Conservation (phyloP, 192 early-diverging fungal species). For the Coemansia sp. region DNA sequence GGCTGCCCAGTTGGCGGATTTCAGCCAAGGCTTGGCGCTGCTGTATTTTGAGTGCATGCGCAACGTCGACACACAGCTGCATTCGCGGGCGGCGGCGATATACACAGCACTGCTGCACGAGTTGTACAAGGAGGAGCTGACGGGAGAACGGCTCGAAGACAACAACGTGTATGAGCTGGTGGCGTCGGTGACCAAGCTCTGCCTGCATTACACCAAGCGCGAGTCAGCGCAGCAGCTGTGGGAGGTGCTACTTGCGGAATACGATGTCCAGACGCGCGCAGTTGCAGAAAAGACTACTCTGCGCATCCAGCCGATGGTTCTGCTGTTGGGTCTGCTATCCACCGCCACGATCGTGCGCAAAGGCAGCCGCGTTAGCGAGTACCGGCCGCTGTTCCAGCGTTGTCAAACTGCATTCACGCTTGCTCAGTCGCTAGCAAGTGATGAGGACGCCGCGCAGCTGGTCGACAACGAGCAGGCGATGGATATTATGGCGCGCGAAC, state of each 20-base stretch:
- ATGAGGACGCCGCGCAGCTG: not conserved
- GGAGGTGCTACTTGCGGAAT: constrained; percentile 25
- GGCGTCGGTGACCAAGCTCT: constrained; percentile 31
- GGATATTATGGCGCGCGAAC: constrained; percentile 15
- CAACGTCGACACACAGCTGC: constrained; percentile 55
- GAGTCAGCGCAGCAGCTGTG: constrained; percentile 31
- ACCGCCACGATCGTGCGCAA: constrained; percentile 36
- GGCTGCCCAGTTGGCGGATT: constrained; percentile 36
- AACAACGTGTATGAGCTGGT: constrained; percentile 20
- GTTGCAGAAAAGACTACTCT: not conserved
- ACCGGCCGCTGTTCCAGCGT: constrained; percentile 28
- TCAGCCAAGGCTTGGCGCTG: constrained; percentile 72
- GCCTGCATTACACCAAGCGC: constrained; percentile 23
- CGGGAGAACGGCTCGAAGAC: constrained; percentile 13
- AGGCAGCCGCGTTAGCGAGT: constrained; percentile 38
- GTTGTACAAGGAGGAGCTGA: constrained; percentile 26
- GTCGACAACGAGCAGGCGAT: not conserved
- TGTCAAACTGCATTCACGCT: constrained; percentile 27
- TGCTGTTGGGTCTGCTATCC: constrained; percentile 20
- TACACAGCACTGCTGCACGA: constrained; percentile 35
- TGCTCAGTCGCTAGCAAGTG: not conserved
- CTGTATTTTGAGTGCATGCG: constrained; percentile 83
- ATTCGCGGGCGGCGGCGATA: constrained; percentile 53
- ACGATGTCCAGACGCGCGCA: constrained; percentile 18
- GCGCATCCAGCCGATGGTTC: constrained; percentile 14